Base-by-base conservation (phyloP, 2,329 filamentous ascomycete species). In the Kalmusia sp. region DNA sequence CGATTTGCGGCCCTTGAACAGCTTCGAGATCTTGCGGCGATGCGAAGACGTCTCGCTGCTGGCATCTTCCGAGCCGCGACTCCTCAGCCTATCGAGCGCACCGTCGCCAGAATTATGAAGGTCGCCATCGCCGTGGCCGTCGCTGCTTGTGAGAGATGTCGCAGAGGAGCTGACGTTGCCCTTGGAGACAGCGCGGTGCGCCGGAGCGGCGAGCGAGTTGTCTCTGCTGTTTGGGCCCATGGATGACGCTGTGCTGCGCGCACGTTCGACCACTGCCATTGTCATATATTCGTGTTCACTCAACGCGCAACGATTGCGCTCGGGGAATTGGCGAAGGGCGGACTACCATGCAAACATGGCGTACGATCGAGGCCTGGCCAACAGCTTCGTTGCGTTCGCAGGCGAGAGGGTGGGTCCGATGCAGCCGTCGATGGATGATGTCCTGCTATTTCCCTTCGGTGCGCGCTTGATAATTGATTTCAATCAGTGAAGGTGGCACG, bases 1-100 rank as follows among this genome's bases (percentile, higher is more conserved):
- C 48, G 31, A 8, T 24, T 37, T 34, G 61, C 80, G 78, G 59
- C 78, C 80, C 52, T 78, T 78, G 65, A 84, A 77, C 51, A 86
- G 69, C 59, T 80, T 83, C 9, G 82, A 80, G 57, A 86, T 77
- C 48, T 81, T 79, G 59, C 75, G 78, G 54, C 61, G 65, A 47
- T 68, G 66, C 27, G 65, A 65, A 24, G 67, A 78, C 41, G 72
- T 73, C 63, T 75, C 75, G 61, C 73, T 75, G 54, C 65, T 63
- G 34, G 61, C 65, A 49, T 75, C 74, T 38, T 79, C 77, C n/a
- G 75, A 76, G 46, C 62, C 63, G 45, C 75, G 70, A 28, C 72
- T 70, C 52, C 67, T 74, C 52, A 76, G 65, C 58, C 68, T 75
- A 63, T 76, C 77, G 30, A 77, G 59, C 12, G 72, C 67, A 51